Evolutionary conservation across 2,329 filamentous ascomycete genomes (phyloP), one percentile per base, ranked within the genome.

Genomic region (Talaromyces albobiverticillius): DNA sequence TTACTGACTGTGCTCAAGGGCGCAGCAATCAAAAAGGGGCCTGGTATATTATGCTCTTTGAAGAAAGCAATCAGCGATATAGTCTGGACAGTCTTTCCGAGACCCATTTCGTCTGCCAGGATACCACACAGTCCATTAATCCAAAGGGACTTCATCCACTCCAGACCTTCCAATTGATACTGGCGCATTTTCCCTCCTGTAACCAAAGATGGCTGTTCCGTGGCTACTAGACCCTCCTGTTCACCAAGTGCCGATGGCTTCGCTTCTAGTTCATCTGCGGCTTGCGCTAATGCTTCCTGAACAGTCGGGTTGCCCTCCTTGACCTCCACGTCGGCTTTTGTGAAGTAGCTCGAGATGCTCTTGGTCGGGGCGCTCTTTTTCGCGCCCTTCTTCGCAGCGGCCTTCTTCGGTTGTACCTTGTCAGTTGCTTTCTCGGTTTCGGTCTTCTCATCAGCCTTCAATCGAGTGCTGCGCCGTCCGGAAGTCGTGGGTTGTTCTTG

Each of bases 41-140:
- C 94, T 2, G 94, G 91, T 6, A 86, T 82, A 46, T 93, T 90
- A 61, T 93, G 87, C 64, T 97, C 92, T 60, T 93, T 85, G 13
- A 97, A 76, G 57, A 95, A 85, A 0, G 93, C 93, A 36, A 96
- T 86, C 58, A 96, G 81, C 0, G 90, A 86, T 36, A 96, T 95
- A 0, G 90, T 91, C 66, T 96, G 92, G 1, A 96, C 83, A 0
- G 92, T 96, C 76, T 96, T 96, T 4, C 90, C 90, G 4, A 96
- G 73, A 0, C 92, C 92, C 92, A 96, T 96, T 69, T 96, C 92
- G 63, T 96, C 92, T 0, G 92, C 92, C 29, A 96, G 70, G 54
- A 96, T 96, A 1, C 92, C 92, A 60, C 90, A 95, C 70, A 96
- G 82, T 10, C 92, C 92, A 64, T 96, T 94, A 77, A 96, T 90